Base-by-base conservation (phyloP, 1,139 yeast genomes). In the Taiozyma sp. region DNA sequence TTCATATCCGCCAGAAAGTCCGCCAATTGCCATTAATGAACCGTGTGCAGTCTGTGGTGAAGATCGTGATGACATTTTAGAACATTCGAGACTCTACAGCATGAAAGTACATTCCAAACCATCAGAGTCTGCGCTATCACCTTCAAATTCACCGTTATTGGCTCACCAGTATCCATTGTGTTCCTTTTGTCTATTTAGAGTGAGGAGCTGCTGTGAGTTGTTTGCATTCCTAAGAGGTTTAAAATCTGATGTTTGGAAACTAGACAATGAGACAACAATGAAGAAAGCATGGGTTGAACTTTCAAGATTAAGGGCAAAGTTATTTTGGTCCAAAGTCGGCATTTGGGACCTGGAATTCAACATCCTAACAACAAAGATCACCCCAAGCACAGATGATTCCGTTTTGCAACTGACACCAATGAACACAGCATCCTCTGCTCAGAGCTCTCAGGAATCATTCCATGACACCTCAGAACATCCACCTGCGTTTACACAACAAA, bases 281-380 rank as follows among this genome's bases (percentile, higher is more conserved):
- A 71, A 67, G 51, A 70, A 75, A 53, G 79, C 80, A 3, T 83
- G 88, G 87, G 70, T 75, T 26, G 87, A 81, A 59, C 66, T 82
- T 45, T 71, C 78, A 40, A 72, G 80, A 56, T 65, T 83, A 26
- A 73, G 86, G 52, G 77, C 78, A 32, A 78, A 80, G 55, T 74
- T 90, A 58, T 88, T 86, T 68, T 91, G 95, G 93, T 76, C 95
- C n/a, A 82, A 89, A 57, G 68, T 85, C 32, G 98, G 98, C 40
- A 64, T 72, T 6, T 71, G 73, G 75, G 69, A 69, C 21, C 50
- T 64, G 4, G 73, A 66, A 30, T 63, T 42, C 21, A 64, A 68
- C 55, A 58, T 69, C 3, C 53, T 64, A 21, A 60, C 62, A 14
- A 59, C 68, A 6, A 65, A 61, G 48, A 62, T 70, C 35, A 67